These are phyloP conservation scores for Canna indica DNA, from an alignment of 176 grass and related monocot genomes.

Conservation along the genomic window DNA sequence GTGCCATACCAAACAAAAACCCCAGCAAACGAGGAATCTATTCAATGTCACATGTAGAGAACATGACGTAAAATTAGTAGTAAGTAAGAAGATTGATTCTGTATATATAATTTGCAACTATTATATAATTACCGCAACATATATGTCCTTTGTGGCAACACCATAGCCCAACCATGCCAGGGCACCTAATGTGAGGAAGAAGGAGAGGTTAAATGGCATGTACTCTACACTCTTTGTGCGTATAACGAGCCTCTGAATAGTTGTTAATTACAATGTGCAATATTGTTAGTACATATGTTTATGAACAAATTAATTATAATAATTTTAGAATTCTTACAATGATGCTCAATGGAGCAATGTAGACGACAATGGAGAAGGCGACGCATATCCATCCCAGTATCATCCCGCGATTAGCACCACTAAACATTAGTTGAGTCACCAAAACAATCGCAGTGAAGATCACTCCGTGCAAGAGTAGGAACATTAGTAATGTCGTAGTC, in stretches of 20 bases:
- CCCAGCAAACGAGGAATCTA: not conserved
- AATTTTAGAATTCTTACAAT: conserved; percentile 39
- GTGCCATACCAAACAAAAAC: conserved; percentile 9
- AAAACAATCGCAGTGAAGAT: conserved; percentile 50
- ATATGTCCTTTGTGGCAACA: not conserved
- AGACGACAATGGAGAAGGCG: conserved; percentile 59
- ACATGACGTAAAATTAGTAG: too few relatives aligned
- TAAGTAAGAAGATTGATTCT: too few relatives aligned
- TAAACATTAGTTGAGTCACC: conserved; percentile 34
- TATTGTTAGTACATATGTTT: too few relatives aligned
- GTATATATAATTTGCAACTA: not conserved
- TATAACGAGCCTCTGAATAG: conserved; percentile 4
- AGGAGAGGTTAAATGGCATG: conserved; percentile 15
- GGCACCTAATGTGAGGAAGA: conserved; percentile 16
- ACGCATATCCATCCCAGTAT: conserved; percentile 80
- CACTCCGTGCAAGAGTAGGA: conserved; percentile 46
- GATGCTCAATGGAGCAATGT: conserved; percentile 59
- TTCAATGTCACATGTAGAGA: too few relatives aligned
- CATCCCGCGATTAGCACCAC: conserved; percentile 24
- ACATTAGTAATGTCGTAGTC: conserved; percentile 47
- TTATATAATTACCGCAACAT: not conserved
- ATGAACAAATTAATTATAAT: too few relatives aligned
- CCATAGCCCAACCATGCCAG: conserved; percentile 11
- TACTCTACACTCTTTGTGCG: conserved; percentile 19
- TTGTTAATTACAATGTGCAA: too few relatives aligned